Evolutionary conservation across 495 filamentous ascomycete species (phyloP), one percentile per base, ranked within the genome.

Genomic region (Hamigera avellanea): DNA sequence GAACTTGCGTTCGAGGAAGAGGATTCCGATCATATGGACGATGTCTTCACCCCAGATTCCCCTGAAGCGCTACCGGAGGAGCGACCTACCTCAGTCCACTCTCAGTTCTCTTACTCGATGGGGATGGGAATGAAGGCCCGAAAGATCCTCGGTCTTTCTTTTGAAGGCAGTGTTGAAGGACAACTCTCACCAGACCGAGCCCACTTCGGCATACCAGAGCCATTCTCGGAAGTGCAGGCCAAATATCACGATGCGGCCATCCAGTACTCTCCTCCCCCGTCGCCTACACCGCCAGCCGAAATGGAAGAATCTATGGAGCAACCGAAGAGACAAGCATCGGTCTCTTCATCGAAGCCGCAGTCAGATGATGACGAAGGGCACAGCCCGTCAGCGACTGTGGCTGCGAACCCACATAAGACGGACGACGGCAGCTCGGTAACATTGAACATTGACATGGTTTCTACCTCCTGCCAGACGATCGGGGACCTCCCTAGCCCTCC

Each of bases 1-100:
- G 91, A 98, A 66, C 68, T 98, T 40, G 77, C 79, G 35, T 80
- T 93, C 27, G 85, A 84, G 38, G 82, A 83, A 32, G 82, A 82
- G 34, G 80, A 80, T 15, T 53, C 58, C 32, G 67, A 64, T 16
- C 41, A 48, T 12, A 53, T 54, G 19, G 61, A 67, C 2, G 51
- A 65, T 18, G 57, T 61, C 19, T 28, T 44, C 16, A 32, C 36
- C 15, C 49, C 54, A 2, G 32, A 39, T 2, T 63, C 57, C 2
- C 54, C 61, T n/a, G 51, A 60, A 18, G 62, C 60, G 14, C 55
- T 71, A 16, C 63, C 66, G 7, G 66, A 70, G 33, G 67, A 71
- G 40, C 56, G 65, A 21, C 63, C 61, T 4, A 44, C 53, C 19
- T 70, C 66, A 0, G 59, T 61, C 14, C 50, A 60, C 34, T 70